phyloP scores from a whole-genome alignment of 306 rosid species.

The Sesbania bispinosa region DNA sequence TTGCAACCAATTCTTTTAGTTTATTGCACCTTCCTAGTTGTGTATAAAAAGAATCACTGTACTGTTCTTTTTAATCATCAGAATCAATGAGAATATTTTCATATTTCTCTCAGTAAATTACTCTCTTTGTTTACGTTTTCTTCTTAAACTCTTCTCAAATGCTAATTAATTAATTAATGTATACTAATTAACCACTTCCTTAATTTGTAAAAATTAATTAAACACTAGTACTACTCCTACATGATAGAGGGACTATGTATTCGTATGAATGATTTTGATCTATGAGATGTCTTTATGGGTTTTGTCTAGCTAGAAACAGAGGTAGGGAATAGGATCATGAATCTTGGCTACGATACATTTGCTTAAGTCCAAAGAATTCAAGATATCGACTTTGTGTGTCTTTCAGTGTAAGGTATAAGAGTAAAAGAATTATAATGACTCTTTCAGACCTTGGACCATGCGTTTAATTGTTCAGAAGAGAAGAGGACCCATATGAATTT shows the following conservation, averaged over 20 bases:
- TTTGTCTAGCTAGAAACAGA: slow-evolving; percentile 9
- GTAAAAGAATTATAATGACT: slow-evolving; percentile 19
- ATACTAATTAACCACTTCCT: no score
- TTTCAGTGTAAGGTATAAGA: slow-evolving; percentile 27
- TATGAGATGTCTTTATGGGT: not conserved
- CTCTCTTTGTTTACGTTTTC: no score
- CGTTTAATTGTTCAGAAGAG: slow-evolving; percentile 10
- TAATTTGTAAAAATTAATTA: slow-evolving; percentile 4
- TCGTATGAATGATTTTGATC: slow-evolving; percentile 14
- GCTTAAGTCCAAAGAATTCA: slow-evolving; percentile 35
- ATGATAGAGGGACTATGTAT: not conserved
- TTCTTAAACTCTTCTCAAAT: no score
- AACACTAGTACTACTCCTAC: not conserved
- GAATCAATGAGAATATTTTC: no score
- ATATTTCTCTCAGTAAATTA: no score
- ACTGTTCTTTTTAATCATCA: no score
- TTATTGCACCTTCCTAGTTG: no score
- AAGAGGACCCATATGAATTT: slow-evolving; percentile 23
- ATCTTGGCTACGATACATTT: slow-evolving; percentile 25
- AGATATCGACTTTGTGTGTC: slow-evolving; percentile 33
- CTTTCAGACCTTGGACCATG: slow-evolving; percentile 31
- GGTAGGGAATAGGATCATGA: slow-evolving; percentile 11
- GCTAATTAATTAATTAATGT: no score
- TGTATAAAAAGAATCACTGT: no score
- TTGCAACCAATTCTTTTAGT: no score